Base-by-base conservation (phyloP, 495 filamentous ascomycete species). In the Viridothelium virens region DNA sequence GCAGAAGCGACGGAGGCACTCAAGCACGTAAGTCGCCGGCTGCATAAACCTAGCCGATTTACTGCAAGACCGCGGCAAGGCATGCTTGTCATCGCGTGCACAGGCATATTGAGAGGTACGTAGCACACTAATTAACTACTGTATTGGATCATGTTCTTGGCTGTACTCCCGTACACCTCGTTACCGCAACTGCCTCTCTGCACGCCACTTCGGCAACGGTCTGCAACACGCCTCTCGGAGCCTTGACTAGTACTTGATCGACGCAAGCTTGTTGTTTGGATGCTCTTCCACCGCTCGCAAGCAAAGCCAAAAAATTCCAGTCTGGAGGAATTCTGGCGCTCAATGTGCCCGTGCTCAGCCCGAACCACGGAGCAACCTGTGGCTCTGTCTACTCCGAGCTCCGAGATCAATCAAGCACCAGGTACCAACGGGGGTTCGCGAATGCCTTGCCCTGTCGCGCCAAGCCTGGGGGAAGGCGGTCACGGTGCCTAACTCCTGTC, bases 1-100 rank as follows among this genome's bases (percentile, higher is more conserved):
- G 25, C 25, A 25, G 25, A 25, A 25, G 14, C 41, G 7, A 14
- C 6, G 41, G 6, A 44, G 41, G 41, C 41, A 44, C 18, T 9
- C 5, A 5, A n/a, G 16, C 48, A 6, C 36, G 31, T 7, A 59
- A 7, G 10, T 33, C 31, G 31, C 33, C 53, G 31, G 18, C 11
- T 59, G 53, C 53, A 59, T 59, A 59, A 34, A 18, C 53, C 36
- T 59, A 59, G 31, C 53, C 53, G 53, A 59, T 59, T 59, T 36
- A 7, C 53, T 36, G 53, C 53, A 59, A 5, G 25, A 34, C 10
- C 7, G 31, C 53, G 41, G 53, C 53, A 59, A 36, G 11, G 53
- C 53, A 59, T 59, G 53, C 53, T 31, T 59, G 53, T 36, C 53
- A 34, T 18, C 53, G 11, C 53, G 53, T 59, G 53, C 25, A 33